Conservation (phyloP, 2,329 filamentous ascomycete species). For the Botrytis elliptica region DNA sequence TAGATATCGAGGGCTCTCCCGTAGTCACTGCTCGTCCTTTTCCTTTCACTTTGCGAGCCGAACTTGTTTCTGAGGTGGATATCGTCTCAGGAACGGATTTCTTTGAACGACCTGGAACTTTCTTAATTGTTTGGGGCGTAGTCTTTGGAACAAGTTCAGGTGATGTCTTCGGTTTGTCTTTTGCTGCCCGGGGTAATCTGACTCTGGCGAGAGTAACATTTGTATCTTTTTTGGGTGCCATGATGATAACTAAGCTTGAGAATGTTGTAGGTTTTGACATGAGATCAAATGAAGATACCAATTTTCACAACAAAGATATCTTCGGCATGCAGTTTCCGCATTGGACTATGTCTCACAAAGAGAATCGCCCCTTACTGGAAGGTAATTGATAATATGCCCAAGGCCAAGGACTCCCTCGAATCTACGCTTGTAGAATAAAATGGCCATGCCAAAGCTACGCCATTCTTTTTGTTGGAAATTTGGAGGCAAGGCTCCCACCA, state of each 20-base stretch:
- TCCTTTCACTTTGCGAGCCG: not conserved
- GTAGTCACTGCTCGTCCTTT: not conserved
- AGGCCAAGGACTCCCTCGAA: not conserved
- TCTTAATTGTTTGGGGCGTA: constrained; percentile 5
- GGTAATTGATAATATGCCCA: not conserved
- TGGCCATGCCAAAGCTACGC: not conserved
- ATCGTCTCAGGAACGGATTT: not conserved
- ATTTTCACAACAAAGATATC: constrained; percentile 17
- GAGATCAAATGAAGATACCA: not conserved
- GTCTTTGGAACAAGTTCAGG: constrained; percentile 3
- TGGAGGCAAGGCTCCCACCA: not conserved
- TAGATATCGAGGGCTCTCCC: not conserved
- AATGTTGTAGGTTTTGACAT: not conserved
- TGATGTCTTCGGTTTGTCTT: not conserved
- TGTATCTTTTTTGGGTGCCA: not conserved
- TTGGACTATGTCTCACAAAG: constrained; percentile 18
- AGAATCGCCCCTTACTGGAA: not conserved
- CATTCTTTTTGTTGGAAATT: not conserved
- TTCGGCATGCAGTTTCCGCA: constrained; percentile 16
- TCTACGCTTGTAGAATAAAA: not conserved
- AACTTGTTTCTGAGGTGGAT: not conserved
- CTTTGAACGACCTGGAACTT: not conserved
- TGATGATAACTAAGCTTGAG: not conserved
- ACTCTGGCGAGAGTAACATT: not conserved
- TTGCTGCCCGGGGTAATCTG: constrained; percentile 15